Evolutionary conservation across 2,329 filamentous ascomycete genomes (phyloP).

Genomic region (Calonectria montana): DNA sequence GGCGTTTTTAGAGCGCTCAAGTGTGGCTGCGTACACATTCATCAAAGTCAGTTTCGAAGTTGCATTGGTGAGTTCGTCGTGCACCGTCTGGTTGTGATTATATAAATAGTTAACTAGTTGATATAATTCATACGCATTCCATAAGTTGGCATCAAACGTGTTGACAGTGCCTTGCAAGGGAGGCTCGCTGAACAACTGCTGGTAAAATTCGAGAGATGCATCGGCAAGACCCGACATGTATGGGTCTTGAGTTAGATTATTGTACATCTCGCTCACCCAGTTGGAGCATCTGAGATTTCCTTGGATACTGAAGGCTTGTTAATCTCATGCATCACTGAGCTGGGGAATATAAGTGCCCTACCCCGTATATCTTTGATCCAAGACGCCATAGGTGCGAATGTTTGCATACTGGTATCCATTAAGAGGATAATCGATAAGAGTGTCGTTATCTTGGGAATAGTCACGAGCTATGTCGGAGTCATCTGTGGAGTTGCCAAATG

Average conservation of each 20-base stretch:
- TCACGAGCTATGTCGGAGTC: conserved; percentile 57
- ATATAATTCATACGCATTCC: conserved; percentile 65
- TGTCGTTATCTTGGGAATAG: conserved; percentile 47
- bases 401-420: conserved; percentile 85
- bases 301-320: conserved; percentile 47
- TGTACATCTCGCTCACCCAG: conserved; percentile 48
- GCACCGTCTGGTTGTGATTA: conserved; percentile 60
- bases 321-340: background rate
- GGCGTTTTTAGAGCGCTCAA: conserved; percentile 69
- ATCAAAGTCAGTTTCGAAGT: conserved; percentile 58
- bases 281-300: conserved; percentile 52
- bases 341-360: conserved; percentile 44
- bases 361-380: conserved; percentile 59
- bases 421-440: conserved; percentile 72
- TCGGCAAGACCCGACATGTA: conserved; percentile 40
- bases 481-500: conserved; percentile 44
- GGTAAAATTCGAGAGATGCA: conserved; percentile 55
- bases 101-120: conserved; percentile 67
- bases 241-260: conserved; percentile 40
- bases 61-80: conserved; percentile 49
- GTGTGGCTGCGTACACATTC: conserved; percentile 71
- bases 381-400: conserved; percentile 63
- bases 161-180: conserved; percentile 54
- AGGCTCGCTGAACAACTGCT: conserved; percentile 51
- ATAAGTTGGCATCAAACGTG: conserved; percentile 51